Base-by-base conservation (phyloP, 768 basidiomycete genomes). In the Phaffia tasmanica region DNA sequence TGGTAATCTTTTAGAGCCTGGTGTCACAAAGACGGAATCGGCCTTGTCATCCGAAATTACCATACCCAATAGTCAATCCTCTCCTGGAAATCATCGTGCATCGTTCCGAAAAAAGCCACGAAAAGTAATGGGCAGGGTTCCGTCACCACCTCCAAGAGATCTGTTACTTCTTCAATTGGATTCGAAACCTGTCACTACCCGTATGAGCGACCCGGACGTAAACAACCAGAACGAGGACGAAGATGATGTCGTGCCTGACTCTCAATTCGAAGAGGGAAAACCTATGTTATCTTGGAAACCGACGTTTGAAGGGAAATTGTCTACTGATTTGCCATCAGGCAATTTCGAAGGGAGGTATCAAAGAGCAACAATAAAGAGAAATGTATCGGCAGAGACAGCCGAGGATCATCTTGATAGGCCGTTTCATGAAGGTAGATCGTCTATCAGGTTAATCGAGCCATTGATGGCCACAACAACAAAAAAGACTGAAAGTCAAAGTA, bases 231-330 rank as follows among this genome's bases (percentile, higher is more conserved):
- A 62, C 25, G 61, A 62, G 3, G 59, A 60, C 35, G 60, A 62
- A 27, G 46, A 62, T 47, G 61, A 62, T 48, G 27, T 62, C 61
- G 61, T 62, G 2, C 61, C 61, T 18, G 61, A 62, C 6, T 47
- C 61, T 15, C 61, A 62, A 51, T 50, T 30, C 27, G 46, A 62
- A 21, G 46, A 27, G 25, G 25, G 21, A 4, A 48, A 25, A 14
- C 46, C 61, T 23, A 27, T 50, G 27, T 8, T 25, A 15, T n/a
- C 18, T 27, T 2, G 30, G 16, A 14, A 32, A 3, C 57, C 48
- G n/a, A 62, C 32, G 1, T 32, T 27, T 5, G 49, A 50, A 32
- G 29, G 47, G 27, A 21, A 29, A 27, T 2, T 18, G 49, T n/a
- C 27, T 29, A 30, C 27, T 23, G 11, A 1, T 2, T 19, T 29